These are phyloP conservation scores for Detonula confervacea DNA, from an alignment of 352 stramenopile genomes.

Conservation along the genomic window DNA sequence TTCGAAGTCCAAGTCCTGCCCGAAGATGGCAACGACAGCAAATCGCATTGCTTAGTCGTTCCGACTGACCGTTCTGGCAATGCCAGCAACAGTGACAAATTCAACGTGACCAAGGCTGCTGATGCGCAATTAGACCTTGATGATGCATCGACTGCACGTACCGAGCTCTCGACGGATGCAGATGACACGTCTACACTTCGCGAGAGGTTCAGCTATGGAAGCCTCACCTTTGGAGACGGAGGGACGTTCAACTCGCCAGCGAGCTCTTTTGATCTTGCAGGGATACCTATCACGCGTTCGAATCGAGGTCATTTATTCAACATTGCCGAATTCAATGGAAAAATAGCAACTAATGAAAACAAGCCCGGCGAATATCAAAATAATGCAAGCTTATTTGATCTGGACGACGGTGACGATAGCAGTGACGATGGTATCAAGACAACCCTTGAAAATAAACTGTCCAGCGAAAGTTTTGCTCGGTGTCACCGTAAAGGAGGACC, in stretches of 20 bases:
- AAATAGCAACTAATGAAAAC: not conserved
- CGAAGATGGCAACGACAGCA: not conserved
- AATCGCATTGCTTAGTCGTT: conserved; percentile 7
- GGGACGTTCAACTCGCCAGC: not conserved
- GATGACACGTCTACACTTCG: conserved; percentile 23
- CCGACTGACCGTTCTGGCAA: not conserved
- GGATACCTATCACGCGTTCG: conserved; percentile 11
- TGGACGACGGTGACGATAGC: conserved; percentile 18
- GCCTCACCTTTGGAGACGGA: conserved; percentile 1
- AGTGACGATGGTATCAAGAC: not conserved
- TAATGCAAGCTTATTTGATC: conserved; percentile 25
- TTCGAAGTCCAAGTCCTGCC: conserved; percentile 14
- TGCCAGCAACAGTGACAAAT: conserved; percentile 8
- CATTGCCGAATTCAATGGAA: conserved; percentile 16
- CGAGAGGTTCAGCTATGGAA: conserved; percentile 27
- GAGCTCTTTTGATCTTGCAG: conserved; percentile 8
- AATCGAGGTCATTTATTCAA: conserved; percentile 19
- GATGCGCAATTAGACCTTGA: not conserved
- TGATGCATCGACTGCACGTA: conserved; percentile 20
- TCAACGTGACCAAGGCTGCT: conserved; percentile 5
- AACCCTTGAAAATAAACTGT: not conserved
- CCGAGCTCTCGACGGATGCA: conserved; percentile 9
- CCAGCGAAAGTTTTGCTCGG: not conserved
- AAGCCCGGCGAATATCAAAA: conserved; percentile 10
- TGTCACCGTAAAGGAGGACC: not conserved